These are phyloP conservation scores for Magnusiomyces suaveolens DNA, from an alignment of 1,139 yeast species.

Conservation along the genomic window DNA sequence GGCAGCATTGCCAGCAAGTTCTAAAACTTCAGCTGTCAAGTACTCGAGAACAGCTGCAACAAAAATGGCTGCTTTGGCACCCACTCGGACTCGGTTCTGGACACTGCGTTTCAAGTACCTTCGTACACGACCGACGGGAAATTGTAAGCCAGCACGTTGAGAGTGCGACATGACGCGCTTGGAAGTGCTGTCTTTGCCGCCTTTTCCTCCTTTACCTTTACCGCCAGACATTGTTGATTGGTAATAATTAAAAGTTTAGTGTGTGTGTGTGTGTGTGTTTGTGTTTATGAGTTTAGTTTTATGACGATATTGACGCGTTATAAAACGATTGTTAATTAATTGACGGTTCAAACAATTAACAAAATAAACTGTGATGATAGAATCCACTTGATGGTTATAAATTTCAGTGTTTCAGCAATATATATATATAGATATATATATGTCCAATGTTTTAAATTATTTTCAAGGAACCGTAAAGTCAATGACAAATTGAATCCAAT, in stretches of 20 bases:
- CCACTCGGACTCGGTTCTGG: conserved; percentile 89
- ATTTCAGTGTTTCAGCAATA: no score
- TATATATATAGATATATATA: no score
- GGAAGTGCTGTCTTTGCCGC: conserved; percentile 59
- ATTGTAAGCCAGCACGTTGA: conserved; percentile 93
- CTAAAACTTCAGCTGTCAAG: conserved; percentile 95
- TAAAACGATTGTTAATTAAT: no score
- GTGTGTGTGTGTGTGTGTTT: not conserved
- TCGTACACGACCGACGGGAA: conserved; percentile 98
- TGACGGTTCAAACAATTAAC: no score
- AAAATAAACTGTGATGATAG: no score
- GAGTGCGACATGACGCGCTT: conserved; percentile 62
- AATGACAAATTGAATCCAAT: no score
- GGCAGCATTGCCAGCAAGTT: conserved; percentile 98
- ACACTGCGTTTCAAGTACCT: conserved; percentile 87
- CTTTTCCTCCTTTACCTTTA: conserved; percentile 95
- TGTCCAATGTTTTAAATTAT: no score
- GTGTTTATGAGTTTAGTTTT: not conserved
- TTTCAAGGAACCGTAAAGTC: no score
- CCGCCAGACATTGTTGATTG: conserved; percentile 60
- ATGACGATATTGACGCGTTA: no score
- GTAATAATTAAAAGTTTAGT: not conserved
- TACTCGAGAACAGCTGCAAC: conserved; percentile 95
- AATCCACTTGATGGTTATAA: no score
- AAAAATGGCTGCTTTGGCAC: conserved; percentile 95